Evolutionary conservation across 164 flowering plant species (phyloP).

Genomic region (Vitis labrusca): DNA sequence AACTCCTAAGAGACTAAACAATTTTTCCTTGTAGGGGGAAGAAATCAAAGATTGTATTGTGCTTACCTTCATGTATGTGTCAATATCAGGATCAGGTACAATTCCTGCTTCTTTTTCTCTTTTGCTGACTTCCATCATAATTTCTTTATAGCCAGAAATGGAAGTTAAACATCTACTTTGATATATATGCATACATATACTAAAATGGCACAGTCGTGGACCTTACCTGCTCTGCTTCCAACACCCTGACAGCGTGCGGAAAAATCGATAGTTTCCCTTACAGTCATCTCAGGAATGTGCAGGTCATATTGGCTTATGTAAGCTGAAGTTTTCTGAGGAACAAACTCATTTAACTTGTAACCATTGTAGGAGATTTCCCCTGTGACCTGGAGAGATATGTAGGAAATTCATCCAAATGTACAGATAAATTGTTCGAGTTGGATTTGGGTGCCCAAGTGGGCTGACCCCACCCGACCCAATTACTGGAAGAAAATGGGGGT

Average conservation of each 20-base stretch:
- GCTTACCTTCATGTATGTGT: constrained; percentile 61
- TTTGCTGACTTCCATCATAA: constrained; percentile 43
- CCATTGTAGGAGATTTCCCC: constrained; percentile 61
- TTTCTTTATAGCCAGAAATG: constrained; percentile 28
- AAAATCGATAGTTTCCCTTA: constrained; percentile 66
- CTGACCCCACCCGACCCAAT: too few species aligned
- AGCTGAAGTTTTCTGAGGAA: constrained; percentile 67
- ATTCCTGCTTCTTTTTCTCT: constrained; percentile 57
- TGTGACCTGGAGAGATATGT: constrained; percentile 25
- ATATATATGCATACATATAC: neutral
- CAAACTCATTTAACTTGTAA: constrained; percentile 51
- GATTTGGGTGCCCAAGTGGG: too few species aligned
- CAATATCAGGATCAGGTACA: constrained; percentile 51
- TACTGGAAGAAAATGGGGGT: too few species aligned
- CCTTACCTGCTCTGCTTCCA: constrained; percentile 47
- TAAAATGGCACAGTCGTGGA: neutral
- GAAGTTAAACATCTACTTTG: neutral
- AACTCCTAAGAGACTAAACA: neutral
- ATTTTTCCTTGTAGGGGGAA: too few species aligned
- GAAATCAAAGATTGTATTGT: neutral
- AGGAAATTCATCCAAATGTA: too few species aligned
- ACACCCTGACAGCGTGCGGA: constrained; percentile 64
- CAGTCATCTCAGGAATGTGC: constrained; percentile 66
- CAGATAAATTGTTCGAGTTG: too few species aligned
- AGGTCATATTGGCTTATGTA: constrained; percentile 64